phyloP scores from a whole-genome alignment of 2,329 filamentous ascomycete species.

The Alternaria brassicae region DNA sequence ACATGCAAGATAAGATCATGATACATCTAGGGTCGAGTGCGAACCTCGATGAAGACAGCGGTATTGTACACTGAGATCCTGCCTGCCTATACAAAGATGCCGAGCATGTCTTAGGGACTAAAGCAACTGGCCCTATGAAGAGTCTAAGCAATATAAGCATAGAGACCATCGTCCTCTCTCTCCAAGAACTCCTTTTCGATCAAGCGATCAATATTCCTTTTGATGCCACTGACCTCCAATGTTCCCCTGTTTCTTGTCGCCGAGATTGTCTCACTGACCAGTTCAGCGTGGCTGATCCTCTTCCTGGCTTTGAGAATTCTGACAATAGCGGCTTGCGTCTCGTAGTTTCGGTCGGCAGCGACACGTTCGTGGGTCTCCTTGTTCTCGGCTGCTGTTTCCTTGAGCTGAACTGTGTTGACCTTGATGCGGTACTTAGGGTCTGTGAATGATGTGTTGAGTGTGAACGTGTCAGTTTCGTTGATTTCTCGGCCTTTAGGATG shows the following conservation, averaged over 20 bases:
- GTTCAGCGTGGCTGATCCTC: conserved; percentile 81
- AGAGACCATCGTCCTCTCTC: conserved; percentile 50
- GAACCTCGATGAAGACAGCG: not conserved
- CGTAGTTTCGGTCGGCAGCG: conserved; percentile 87
- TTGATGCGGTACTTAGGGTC: conserved; percentile 91
- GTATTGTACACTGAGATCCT: not conserved
- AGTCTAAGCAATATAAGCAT: conserved; percentile 55
- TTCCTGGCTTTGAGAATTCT: conserved; percentile 96
- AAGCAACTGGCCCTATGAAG: not conserved
- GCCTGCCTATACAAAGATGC: not conserved
- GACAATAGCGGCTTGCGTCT: conserved; percentile 96
- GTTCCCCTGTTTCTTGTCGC: conserved; percentile 87
- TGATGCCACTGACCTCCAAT: conserved; percentile 85
- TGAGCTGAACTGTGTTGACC: conserved; percentile 98
- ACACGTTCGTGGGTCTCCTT: conserved; percentile 92
- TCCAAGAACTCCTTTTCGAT: conserved; percentile 52
- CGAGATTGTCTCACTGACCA: conserved; percentile 91
- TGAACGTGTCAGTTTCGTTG: conserved; percentile 78
- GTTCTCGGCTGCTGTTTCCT: conserved; percentile 95
- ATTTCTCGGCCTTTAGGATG: conserved; percentile 86
- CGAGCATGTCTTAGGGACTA: not conserved
- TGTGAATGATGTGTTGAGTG: conserved; percentile 76
- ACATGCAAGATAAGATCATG: not conserved
- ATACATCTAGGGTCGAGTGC: not conserved
- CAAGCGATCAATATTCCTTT: conserved; percentile 94